Percentiles rank a stretch among this genome's conserved stretches.
Evolutionary conservation across 306 rosid genomes (phyloP).

Genomic region (Cucumis cinereus): DNA sequence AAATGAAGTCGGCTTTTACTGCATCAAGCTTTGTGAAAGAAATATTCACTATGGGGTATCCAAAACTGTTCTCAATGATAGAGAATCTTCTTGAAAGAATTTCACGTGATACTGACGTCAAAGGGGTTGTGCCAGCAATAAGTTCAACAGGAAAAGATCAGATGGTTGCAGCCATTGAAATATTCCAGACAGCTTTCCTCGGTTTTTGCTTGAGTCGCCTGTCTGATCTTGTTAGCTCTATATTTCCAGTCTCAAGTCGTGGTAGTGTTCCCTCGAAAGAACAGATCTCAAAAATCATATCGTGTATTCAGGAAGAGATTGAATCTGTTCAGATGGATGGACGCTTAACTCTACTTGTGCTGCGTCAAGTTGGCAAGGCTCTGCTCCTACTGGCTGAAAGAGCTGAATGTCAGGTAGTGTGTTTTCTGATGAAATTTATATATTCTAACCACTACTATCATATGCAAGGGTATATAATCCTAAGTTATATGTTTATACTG

Average conservation of each 20-base stretch:
- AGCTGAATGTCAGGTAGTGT: slow-evolving; percentile 73
- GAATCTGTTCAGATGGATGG: slow-evolving; percentile 92
- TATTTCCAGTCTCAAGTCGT: slow-evolving; percentile 87
- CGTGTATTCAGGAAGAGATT: slow-evolving; percentile 88
- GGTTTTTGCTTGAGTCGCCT: slow-evolving; percentile 85
- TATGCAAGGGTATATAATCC: not conserved
- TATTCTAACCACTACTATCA: not conserved
- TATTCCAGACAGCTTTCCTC: slow-evolving; percentile 87
- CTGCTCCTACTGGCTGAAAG: slow-evolving; percentile 72
- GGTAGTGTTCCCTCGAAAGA: slow-evolving; percentile 94
- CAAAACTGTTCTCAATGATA: slow-evolving; percentile 80
- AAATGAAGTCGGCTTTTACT: slow-evolving; percentile 93
- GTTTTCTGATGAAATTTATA: not conserved
- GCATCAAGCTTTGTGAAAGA: slow-evolving; percentile 98
- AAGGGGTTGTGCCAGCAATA: slow-evolving; percentile 87
- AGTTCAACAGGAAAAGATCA: slow-evolving; percentile 63
- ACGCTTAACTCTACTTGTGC: slow-evolving; percentile 87
- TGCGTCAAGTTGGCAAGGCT: slow-evolving; percentile 94
- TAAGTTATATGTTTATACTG: not conserved
- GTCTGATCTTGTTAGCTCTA: slow-evolving; percentile 82
- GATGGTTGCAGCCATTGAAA: slow-evolving; percentile 75
- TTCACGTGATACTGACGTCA: slow-evolving; percentile 86
- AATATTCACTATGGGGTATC: slow-evolving; percentile 82
- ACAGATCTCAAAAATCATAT: slow-evolving; percentile 68
- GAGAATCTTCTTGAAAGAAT: slow-evolving; percentile 92